phyloP scores from a whole-genome alignment of 2,329 filamentous ascomycete genomes.

The Scortechinia acanthostroma region DNA sequence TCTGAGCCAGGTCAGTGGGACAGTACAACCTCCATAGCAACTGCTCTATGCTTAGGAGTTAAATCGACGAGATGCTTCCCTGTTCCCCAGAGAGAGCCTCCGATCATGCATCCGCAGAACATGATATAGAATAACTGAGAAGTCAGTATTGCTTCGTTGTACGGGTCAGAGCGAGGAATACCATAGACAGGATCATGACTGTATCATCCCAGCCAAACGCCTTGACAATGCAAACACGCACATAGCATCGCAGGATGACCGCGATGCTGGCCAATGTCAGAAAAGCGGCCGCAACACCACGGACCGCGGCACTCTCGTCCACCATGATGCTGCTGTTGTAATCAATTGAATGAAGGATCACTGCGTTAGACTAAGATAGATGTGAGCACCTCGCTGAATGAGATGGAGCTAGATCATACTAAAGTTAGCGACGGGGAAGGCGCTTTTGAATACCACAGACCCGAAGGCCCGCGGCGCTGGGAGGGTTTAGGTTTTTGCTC shows the following conservation, averaged over 20 bases:
- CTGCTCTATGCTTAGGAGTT: neutral
- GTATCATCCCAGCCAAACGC: conserved; percentile 22
- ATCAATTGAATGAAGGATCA: too few species aligned
- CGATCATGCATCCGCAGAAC: neutral
- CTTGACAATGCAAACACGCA: conserved; percentile 25
- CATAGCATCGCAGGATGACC: conserved; percentile 26
- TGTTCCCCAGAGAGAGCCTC: neutral
- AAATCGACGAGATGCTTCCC: neutral
- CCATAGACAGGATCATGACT: conserved; percentile 17
- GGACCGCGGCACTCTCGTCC: too few species aligned
- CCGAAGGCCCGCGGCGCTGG: too few species aligned
- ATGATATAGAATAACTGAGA: conserved; percentile 1
- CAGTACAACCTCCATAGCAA: neutral
- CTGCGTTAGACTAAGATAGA: too few species aligned
- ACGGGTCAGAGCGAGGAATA: conserved; percentile 12
- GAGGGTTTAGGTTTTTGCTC: too few species aligned
- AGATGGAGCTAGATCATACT: too few species aligned
- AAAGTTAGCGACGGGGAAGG: too few species aligned
- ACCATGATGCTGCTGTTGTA: too few species aligned
- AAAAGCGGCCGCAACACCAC: conserved; percentile 17
- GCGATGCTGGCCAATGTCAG: conserved; percentile 24
- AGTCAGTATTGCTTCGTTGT: conserved; percentile 3
- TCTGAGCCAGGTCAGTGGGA: too few species aligned
- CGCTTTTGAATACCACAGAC: too few species aligned
- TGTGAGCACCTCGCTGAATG: too few species aligned